Evolutionary conservation across 2,329 filamentous ascomycete species (phyloP).

Genomic region (Penicillium sclerotiorum): DNA sequence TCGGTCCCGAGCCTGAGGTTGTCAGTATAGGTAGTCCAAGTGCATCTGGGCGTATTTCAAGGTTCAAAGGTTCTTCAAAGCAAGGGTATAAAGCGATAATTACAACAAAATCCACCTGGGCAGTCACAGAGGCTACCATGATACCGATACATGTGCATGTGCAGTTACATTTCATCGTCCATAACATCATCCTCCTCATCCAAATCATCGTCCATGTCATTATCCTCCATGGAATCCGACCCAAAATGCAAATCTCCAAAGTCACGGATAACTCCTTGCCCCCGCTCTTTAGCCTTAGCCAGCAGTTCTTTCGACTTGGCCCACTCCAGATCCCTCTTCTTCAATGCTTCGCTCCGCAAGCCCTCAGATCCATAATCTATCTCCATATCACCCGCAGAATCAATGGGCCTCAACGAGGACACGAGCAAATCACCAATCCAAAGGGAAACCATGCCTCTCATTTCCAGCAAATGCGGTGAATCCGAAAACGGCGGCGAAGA

Average conservation of each 20-base stretch:
- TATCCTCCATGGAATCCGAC: not conserved
- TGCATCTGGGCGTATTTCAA: too few relatives aligned
- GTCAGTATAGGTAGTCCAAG: too few relatives aligned
- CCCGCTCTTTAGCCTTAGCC: constrained; percentile 36
- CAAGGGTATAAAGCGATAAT: too few relatives aligned
- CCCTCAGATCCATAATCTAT: constrained; percentile 36
- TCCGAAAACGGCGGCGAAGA: constrained; percentile 70
- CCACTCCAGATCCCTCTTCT: constrained; percentile 35
- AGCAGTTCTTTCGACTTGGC: constrained; percentile 38
- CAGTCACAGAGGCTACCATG: too few relatives aligned
- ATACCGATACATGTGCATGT: too few relatives aligned
- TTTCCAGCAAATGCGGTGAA: constrained; percentile 65
- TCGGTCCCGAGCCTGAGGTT: too few relatives aligned
- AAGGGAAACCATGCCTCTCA: constrained; percentile 73
- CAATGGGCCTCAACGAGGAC: constrained; percentile 34
- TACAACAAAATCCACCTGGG: too few relatives aligned
- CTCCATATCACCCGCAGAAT: too few relatives aligned
- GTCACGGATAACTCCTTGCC: constrained; percentile 32
- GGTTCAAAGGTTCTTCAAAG: too few relatives aligned
- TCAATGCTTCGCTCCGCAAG: constrained; percentile 36
- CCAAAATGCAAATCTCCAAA: constrained; percentile 25
- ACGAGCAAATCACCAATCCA: constrained; percentile 71
- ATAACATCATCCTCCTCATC: not conserved
- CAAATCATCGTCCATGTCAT: not conserved
- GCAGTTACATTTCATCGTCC: not conserved